Evolutionary conservation across 352 stramenopile species (phyloP), one percentile per base, ranked within the genome.

Genomic region (Globisporangium cederbergense): DNA sequence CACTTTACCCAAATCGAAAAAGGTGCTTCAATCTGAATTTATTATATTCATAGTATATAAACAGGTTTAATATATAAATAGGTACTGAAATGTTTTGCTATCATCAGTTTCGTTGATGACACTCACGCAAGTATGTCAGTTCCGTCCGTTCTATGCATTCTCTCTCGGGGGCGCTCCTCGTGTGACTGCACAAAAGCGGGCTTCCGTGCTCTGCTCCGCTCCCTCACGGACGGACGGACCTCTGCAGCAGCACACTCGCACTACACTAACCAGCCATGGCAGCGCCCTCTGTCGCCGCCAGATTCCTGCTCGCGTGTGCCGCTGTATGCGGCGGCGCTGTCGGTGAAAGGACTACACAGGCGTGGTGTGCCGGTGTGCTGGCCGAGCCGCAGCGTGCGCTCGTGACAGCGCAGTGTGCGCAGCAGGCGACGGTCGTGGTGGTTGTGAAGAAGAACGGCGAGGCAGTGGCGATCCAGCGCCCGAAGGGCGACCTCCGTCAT

Each of bases 111-210:
- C 36, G 36, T 14, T 42, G 36, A 42, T 14, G 36, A 4, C 9
- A 16, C 51, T 28, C 51, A 42, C 51, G 51, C 51, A 57, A 57
- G 42, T 28, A 28, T 14, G 3, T 34, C 51, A 10, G 11, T 16
- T 40, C 13, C 49, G 51, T 22, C 14, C 51, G 51, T 28, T 57
- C 28, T 57, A 40, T 57, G 51, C 51, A 57, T 57, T 57, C 51
- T 57, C 25, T 8, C 51, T 28, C 51, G 13, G 13, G 28, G 16
- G n/a, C 16, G 18, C 28, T 34, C 51, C 51, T 57, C 36, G 50
- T 56, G 28, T 28, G 25, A 28, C 25, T 28, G 25, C 25, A 28
- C 25, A 28, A 28, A 28, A 28, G 25, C 25, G 25, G 25, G 25
- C 25, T 28, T 28, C 25, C 25, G 25, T 28, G 25, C 25, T 28